Evolutionary conservation across 2,329 filamentous ascomycete species (phyloP).

Genomic region (Torrubiellomyces zombiae): DNA sequence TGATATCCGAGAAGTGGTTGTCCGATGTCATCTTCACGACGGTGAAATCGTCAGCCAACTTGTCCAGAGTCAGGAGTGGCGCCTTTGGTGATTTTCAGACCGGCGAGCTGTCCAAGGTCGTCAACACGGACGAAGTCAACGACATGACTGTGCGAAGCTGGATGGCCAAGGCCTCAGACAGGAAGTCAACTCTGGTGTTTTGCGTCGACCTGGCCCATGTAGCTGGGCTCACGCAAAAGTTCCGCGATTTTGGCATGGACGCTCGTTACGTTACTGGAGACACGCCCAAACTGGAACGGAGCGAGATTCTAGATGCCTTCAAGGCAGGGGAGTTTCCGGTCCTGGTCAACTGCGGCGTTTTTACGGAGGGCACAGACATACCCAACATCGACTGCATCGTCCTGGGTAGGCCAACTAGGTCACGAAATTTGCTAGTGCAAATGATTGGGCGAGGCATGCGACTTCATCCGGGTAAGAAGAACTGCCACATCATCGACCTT

Average conservation of each 20-base stretch:
- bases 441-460: slow-evolving; percentile 96
- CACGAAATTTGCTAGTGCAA: slow-evolving; percentile 83
- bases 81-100: slow-evolving; percentile 60
- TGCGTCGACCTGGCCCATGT: slow-evolving; percentile 86
- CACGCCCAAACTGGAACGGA: slow-evolving; percentile 53
- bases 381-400: slow-evolving; percentile 92
- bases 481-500: slow-evolving; percentile 95
- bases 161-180: slow-evolving; percentile 54
- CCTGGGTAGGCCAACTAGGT: slow-evolving; percentile 74
- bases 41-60: slow-evolving; percentile 64
- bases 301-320: slow-evolving; percentile 59
- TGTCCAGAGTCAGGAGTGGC: slow-evolving; percentile 50
- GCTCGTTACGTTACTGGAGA: slow-evolving; percentile 76
- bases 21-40: slow-evolving; percentile 89
- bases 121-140: slow-evolving; percentile 72
- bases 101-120: slow-evolving; percentile 57
- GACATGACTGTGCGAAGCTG: slow-evolving; percentile 74
- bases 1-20: slow-evolving; percentile 79
- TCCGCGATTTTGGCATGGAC: slow-evolving; percentile 63
- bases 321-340: slow-evolving; percentile 64
- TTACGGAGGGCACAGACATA: slow-evolving; percentile 94
- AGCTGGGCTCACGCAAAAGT: slow-evolving; percentile 53
- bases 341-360: slow-evolving; percentile 86
- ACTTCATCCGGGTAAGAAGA: slow-evolving; percentile 58
- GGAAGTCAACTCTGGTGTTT: slow-evolving; percentile 82